These are phyloP conservation scores for Scytalidium sp. DNA, from an alignment of 2,329 filamentous ascomycete genomes.

Conservation along the genomic window DNA sequence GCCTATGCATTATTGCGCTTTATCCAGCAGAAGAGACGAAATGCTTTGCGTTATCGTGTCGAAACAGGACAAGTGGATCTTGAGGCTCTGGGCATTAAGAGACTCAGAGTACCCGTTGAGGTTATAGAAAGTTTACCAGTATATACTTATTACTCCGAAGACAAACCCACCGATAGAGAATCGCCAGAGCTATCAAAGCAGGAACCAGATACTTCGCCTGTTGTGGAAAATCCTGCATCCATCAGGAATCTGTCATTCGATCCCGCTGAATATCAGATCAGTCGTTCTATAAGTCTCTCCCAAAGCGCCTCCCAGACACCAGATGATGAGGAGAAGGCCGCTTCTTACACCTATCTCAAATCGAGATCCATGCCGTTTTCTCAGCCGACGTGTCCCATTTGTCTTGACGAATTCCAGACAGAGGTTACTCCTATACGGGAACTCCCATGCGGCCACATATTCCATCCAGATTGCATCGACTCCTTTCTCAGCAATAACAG, in stretches of 20 bases:
- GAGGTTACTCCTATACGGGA: constrained; percentile 74
- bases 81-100: constrained; percentile 81
- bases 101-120: constrained; percentile 70
- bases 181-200: constrained; percentile 26
- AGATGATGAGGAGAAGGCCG: constrained; percentile 12
- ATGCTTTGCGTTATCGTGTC: constrained; percentile 66
- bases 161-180: constrained; percentile 33
- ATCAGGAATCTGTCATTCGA: no score
- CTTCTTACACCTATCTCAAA: constrained; percentile 8
- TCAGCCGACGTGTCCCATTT: constrained; percentile 88
- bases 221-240: no score
- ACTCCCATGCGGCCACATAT: constrained; percentile 87
- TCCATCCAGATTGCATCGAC: constrained; percentile 89
- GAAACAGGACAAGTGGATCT: constrained; percentile 78
- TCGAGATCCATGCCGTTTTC: constrained; percentile 48
- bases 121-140: constrained; percentile 73
- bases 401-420: constrained; percentile 74
- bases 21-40: constrained; percentile 69
- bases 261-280: no score
- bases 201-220: neutral
- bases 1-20: constrained; percentile 75
- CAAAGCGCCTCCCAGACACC: neutral
- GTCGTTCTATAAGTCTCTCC: no score
- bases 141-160: constrained; percentile 68
- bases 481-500: constrained; percentile 74